Conservation (phyloP, 768 basidiomycete species). For the Inosperma sp. region DNA sequence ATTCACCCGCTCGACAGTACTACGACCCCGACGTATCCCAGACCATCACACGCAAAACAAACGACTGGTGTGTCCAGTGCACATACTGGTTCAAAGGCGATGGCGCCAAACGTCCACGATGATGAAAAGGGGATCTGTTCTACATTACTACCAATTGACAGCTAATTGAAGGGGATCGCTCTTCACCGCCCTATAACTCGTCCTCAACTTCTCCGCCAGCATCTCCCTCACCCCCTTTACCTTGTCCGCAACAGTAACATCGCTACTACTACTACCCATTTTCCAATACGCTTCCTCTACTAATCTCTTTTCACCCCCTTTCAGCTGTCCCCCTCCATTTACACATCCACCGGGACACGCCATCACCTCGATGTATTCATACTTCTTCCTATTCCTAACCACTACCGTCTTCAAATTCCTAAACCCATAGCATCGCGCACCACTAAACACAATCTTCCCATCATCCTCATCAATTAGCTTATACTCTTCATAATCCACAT, state of each 20-base stretch:
- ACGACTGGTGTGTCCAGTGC: slow-evolving; percentile 54
- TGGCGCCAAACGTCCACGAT: slow-evolving; percentile 36
- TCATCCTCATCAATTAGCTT: slow-evolving; percentile 40
- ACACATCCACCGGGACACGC: slow-evolving; percentile 97
- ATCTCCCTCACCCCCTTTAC: slow-evolving; percentile 26
- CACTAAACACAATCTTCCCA: slow-evolving; percentile 74
- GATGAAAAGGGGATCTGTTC: slow-evolving; percentile 20
- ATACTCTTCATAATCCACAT: slow-evolving; percentile 76
- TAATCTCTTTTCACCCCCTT: slow-evolving; percentile 72
- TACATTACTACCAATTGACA: slow-evolving; percentile 57
- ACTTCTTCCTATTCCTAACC: slow-evolving; percentile 58
- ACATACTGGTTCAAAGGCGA: slow-evolving; percentile 53
- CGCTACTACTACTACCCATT: background rate
- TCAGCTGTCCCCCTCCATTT: slow-evolving; percentile 92
- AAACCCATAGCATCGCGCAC: slow-evolving; percentile 96
- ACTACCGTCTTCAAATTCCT: slow-evolving; percentile 97
- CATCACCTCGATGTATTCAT: slow-evolving; percentile 98
- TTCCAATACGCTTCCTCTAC: slow-evolving; percentile 86
- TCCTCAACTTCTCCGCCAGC: slow-evolving; percentile 56
- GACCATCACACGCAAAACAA: slow-evolving; percentile 46
- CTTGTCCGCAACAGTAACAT: slow-evolving; percentile 18
- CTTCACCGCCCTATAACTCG: slow-evolving; percentile 80
- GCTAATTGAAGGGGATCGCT: slow-evolving; percentile 75
- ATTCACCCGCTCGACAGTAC: slow-evolving; percentile 40
- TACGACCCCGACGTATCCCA: slow-evolving; percentile 68